These are phyloP conservation scores for Wickerhamomyces sp. DNA, from an alignment of 1,139 yeast species.

Conservation along the genomic window DNA sequence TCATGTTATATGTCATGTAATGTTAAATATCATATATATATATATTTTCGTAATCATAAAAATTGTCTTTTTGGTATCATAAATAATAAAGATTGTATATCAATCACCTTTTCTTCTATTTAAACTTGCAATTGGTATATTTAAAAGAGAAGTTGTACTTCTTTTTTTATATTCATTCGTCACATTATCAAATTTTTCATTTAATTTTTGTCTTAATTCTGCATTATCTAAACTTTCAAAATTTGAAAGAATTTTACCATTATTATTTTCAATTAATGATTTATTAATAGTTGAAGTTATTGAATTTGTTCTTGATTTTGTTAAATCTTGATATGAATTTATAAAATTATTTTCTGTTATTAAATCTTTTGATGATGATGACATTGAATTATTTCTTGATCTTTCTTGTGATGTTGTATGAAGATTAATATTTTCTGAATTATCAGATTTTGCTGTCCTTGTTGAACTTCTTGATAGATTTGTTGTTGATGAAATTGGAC, in stretches of 20 bases:
- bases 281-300: background rate
- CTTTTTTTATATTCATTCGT: slow-evolving; percentile 4
- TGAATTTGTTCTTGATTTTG: background rate
- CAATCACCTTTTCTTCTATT: slow-evolving; percentile 6
- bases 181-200: slow-evolving; percentile 1
- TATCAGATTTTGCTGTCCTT: background rate
- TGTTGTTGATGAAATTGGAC: background rate
- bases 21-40: too few species aligned
- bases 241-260: background rate
- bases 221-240: slow-evolving; percentile 6
- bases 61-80: too few species aligned
- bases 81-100: too few species aligned
- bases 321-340: background rate
- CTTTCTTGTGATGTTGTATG: background rate
- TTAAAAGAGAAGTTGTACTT: slow-evolving; percentile 13
- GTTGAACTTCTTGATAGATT: slow-evolving; percentile 1
- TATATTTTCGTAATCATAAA: too few species aligned
- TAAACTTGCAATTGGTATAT: slow-evolving; percentile 20
- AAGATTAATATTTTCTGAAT: background rate
- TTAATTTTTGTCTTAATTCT: slow-evolving; percentile 11
- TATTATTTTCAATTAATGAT: background rate
- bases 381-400: background rate
- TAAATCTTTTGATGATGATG: background rate
- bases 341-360: background rate
- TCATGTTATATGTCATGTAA: too few species aligned